Conservation (phyloP, 345 rosid species). For the Linum lewisii region DNA sequence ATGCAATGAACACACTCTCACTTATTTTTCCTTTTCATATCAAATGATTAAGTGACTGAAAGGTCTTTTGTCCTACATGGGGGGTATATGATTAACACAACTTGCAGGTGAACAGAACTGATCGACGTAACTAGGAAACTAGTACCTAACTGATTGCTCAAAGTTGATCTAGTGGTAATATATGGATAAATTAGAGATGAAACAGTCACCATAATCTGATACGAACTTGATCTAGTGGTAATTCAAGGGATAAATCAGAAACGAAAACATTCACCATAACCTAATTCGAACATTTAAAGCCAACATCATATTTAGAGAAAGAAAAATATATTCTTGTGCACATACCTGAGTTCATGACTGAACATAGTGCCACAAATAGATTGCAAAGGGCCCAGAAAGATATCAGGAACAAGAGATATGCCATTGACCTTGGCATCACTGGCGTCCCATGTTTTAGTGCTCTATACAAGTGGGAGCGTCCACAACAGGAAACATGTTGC, state of each 20-base stretch:
- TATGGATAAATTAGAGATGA: too few relatives aligned
- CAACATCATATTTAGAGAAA: conserved; percentile 7
- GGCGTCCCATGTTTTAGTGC: conserved; percentile 34
- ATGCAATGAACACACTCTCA: conserved; percentile 11
- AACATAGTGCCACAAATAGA: conserved; percentile 21
- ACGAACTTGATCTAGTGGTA: too few relatives aligned
- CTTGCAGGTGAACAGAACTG: conserved; percentile 22
- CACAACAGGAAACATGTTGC: conserved; percentile 19
- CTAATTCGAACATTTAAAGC: too few relatives aligned
- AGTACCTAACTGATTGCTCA: neutral
- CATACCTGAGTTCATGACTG: conserved; percentile 20
- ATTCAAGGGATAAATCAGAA: too few relatives aligned
- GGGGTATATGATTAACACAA: conserved; percentile 13
- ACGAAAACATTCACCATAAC: too few relatives aligned
- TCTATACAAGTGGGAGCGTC: conserved; percentile 44
- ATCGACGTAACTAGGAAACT: conserved; percentile 9
- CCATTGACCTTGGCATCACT: conserved; percentile 35
- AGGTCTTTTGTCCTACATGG: conserved; percentile 4
- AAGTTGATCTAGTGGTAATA: too few relatives aligned
- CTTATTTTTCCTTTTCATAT: too few relatives aligned
- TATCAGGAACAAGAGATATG: conserved; percentile 23
- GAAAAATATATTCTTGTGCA: conserved; percentile 14
- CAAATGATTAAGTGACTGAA: neutral
- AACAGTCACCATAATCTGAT: too few relatives aligned
- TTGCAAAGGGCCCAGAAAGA: conserved; percentile 28